phyloP scores from a whole-genome alignment of 257 asterid species.

The Jaltomata sinuosa region DNA sequence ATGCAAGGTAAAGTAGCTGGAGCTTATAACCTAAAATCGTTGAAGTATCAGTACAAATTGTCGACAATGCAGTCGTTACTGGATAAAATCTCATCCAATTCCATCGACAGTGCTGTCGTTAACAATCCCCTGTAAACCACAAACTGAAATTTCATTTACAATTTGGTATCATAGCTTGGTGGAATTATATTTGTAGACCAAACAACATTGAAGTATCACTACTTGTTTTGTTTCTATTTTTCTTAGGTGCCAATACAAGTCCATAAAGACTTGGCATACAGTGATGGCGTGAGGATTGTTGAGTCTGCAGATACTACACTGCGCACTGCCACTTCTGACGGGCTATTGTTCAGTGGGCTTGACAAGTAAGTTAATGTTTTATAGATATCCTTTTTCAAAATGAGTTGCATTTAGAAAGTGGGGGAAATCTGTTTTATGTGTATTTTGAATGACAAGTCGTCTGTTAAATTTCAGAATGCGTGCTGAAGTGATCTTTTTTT shows the following conservation, averaged over 20 bases:
- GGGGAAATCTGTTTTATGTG: neutral
- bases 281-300: conserved; percentile 41
- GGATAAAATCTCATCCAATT: neutral
- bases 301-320: conserved; percentile 29
- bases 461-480: neutral
- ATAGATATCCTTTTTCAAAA: neutral
- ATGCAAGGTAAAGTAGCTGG: conserved; percentile 62
- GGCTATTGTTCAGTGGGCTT: conserved; percentile 15
- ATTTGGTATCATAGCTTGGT: neutral
- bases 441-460: neutral
- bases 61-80: no score
- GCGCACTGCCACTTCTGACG: conserved; percentile 9
- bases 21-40: neutral
- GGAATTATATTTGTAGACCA: neutral
- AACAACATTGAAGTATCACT: neutral
- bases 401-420: neutral
- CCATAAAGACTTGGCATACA: conserved; percentile 38
- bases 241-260: conserved; percentile 45
- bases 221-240: neutral
- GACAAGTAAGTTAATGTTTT: conserved; percentile 21
- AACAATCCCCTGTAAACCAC: neutral
- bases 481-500: neutral
- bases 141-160: neutral
- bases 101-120: neutral
- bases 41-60: no score